Percentiles rank a stretch among this genome's conserved stretches.
phyloP scores from a whole-genome alignment of 192 early-diverging fungal genomes.

The Coemansia brasiliensis region DNA sequence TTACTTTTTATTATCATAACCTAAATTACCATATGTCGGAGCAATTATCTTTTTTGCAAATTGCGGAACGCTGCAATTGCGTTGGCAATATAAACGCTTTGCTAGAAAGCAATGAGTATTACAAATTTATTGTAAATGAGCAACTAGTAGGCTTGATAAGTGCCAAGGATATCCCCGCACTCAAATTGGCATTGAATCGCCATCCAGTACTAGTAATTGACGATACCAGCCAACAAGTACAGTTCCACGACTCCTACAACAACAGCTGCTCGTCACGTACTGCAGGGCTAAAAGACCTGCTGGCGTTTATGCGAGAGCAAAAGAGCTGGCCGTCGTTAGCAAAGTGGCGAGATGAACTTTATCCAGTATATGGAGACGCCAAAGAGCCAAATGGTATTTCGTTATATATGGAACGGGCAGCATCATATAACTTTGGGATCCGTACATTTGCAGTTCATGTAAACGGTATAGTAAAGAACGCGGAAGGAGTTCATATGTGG shows the following conservation, averaged over 20 bases:
- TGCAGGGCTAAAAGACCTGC: constrained; percentile 16
- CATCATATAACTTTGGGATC: constrained; percentile 77
- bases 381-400: constrained; percentile 36
- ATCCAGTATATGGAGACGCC: constrained; percentile 68
- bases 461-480: constrained; percentile 66
- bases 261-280: constrained; percentile 9
- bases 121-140: constrained; percentile 1
- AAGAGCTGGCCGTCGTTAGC: constrained; percentile 29
- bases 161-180: background rate
- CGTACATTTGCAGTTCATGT: constrained; percentile 87
- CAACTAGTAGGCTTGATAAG: constrained; percentile 2
- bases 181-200: background rate
- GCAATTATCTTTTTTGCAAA: no score
- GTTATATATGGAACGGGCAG: constrained; percentile 77
- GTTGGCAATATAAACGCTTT: background rate
- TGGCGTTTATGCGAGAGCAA: constrained; percentile 6
- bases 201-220: constrained; percentile 17
- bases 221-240: background rate
- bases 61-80: constrained; percentile 4
- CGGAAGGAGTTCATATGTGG: constrained; percentile 73
- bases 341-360: constrained; percentile 84
- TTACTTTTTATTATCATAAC: no score
- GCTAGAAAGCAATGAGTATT: background rate
- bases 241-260: constrained; percentile 8
- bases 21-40: no score